These are phyloP conservation scores for Lyophyllum semitale DNA, from an alignment of 768 basidiomycete genomes.

Conservation along the genomic window DNA sequence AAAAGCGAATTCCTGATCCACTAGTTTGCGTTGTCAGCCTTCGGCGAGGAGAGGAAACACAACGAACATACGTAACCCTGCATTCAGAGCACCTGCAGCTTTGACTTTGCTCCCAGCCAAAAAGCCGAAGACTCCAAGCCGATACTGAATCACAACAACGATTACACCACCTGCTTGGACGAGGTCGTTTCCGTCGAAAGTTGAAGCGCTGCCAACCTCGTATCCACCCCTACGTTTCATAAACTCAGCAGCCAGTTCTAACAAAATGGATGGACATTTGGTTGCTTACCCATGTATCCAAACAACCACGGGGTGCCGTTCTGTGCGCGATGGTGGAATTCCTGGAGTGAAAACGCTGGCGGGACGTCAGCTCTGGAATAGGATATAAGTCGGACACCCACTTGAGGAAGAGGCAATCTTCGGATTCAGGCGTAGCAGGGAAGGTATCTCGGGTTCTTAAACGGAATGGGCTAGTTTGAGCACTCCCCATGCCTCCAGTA, in stretches of 20 bases:
- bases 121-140: conserved; percentile 48
- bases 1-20: conserved; percentile 45
- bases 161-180: conserved; percentile 35
- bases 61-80: conserved; percentile 42
- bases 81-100: conserved; percentile 44
- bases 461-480: conserved; percentile 34
- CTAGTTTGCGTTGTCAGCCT: conserved; percentile 18
- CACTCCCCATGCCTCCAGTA: conserved; percentile 25
- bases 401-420: conserved; percentile 46
- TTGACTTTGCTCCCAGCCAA: conserved; percentile 44
- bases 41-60: not conserved
- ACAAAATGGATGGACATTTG: not conserved
- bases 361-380: not conserved
- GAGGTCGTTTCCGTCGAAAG: conserved; percentile 35
- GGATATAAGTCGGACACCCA: conserved; percentile 10
- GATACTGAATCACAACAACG: conserved; percentile 43
- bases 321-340: conserved; percentile 18
- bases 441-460: not conserved
- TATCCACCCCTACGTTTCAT: conserved; percentile 31
- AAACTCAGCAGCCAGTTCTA: not conserved
- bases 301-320: conserved; percentile 38
- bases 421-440: conserved; percentile 20
- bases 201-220: conserved; percentile 26
- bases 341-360: conserved; percentile 39
- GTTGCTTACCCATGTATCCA: conserved; percentile 43